A percentile compares a stretch with the other conserved stretches of the same genome.
phyloP scores from a whole-genome alignment of 139 green algal genomes.

The Asterochloris sp. region DNA sequence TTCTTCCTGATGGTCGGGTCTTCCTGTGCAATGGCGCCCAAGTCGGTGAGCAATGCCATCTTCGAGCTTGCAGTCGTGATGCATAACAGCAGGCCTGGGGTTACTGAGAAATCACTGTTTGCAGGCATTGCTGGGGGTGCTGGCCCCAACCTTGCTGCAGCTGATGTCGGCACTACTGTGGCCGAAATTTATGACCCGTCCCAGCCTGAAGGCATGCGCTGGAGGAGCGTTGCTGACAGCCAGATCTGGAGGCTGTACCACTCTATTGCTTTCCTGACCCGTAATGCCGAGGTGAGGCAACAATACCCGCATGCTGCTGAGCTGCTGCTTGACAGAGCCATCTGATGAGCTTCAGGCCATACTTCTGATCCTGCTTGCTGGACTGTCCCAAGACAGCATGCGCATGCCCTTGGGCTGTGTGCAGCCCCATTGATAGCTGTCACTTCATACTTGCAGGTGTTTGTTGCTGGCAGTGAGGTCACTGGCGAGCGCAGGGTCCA shows the following conservation, averaged over 20 bases:
- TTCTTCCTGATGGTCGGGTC: constrained; percentile 1
- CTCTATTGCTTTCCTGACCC: constrained; percentile 10
- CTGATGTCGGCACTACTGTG: constrained; percentile 11
- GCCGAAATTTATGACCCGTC: constrained; percentile 1
- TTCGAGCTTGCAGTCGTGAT: not conserved
- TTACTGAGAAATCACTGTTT: not conserved
- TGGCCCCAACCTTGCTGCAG: not conserved
- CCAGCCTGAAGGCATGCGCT: constrained; percentile 9
- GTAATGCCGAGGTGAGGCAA: constrained; percentile 12
- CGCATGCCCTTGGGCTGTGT: not conserved
- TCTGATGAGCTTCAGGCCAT: too few relatives aligned
- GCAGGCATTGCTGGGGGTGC: constrained; percentile 16
- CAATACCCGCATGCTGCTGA: not conserved
- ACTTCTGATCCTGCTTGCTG: too few relatives aligned
- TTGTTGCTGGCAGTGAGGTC: constrained; percentile 11
- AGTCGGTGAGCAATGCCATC: not conserved
- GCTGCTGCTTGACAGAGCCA: not conserved
- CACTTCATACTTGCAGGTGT: not conserved
- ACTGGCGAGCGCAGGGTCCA: constrained; percentile 14
- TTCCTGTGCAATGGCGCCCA: constrained; percentile 16
- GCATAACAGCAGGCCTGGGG: not conserved
- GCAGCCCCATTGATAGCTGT: not conserved
- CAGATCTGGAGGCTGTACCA: constrained; percentile 14
- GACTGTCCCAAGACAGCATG: too few relatives aligned
- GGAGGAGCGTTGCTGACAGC: constrained; percentile 15